Conservation (phyloP, 352 stramenopile genomes). For the Pythium periplocum region DNA sequence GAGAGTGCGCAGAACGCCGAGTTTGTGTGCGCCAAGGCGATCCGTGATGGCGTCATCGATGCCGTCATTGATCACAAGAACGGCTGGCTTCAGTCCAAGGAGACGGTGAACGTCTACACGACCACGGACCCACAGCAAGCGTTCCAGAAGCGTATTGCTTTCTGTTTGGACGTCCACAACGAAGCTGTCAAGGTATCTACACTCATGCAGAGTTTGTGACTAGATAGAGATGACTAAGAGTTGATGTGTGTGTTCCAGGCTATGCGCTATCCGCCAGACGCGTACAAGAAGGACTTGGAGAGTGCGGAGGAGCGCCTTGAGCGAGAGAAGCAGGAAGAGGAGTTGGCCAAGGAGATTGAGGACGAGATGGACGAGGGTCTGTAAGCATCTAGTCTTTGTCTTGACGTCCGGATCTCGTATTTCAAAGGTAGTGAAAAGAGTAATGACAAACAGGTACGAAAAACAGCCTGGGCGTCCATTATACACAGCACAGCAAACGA, state of each 20-base stretch:
- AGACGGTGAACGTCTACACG: slow-evolving; percentile 85
- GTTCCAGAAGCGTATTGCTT: slow-evolving; percentile 97
- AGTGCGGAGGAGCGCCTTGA: slow-evolving; percentile 87
- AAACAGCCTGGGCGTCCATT: no score
- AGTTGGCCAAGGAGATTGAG: slow-evolving; percentile 96
- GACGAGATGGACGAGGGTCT: slow-evolving; percentile 95
- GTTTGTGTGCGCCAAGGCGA: slow-evolving; percentile 98
- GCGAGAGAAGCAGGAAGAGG: slow-evolving; percentile 91
- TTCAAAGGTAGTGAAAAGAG: no score
- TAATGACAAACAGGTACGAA: no score
- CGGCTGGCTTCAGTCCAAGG: slow-evolving; percentile 89
- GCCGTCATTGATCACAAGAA: slow-evolving; percentile 97
- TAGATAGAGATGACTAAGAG: background rate
- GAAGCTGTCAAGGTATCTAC: slow-evolving; percentile 91
- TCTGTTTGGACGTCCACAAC: slow-evolving; percentile 98
- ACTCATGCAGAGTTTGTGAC: no score
- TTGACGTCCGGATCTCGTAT: no score
- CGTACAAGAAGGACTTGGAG: slow-evolving; percentile 97
- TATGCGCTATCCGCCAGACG: slow-evolving; percentile 97
- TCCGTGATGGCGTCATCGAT: slow-evolving; percentile 98
- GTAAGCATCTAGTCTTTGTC: slow-evolving; percentile 16
- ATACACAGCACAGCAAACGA: no score
- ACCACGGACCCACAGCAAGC: slow-evolving; percentile 93
- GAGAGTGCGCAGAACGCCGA: slow-evolving; percentile 91
- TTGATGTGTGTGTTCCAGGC: slow-evolving; percentile 25